Base-by-base conservation (phyloP, 495 filamentous ascomycete species). In the Cryomyces minteri region DNA sequence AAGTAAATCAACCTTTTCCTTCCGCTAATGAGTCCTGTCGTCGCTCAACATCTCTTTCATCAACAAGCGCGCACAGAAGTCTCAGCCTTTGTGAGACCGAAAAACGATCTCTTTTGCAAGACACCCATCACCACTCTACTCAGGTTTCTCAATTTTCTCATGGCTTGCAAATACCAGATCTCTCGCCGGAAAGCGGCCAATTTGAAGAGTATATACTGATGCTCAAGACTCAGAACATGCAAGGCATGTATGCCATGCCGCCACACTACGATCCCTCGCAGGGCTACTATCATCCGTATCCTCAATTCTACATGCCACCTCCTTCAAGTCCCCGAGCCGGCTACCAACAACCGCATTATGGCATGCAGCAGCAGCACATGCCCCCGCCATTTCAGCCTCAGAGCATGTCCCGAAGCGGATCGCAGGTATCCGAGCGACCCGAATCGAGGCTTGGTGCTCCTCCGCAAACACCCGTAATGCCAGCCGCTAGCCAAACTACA, bases 331-430 rank as follows among this genome's bases (percentile, higher is more conserved):
- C 61, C 29, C 53, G 58, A 32, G 54, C 54, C 10, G 46, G 45
- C 25, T 53, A 48, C 50, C 57, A 53, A 29, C 48, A 51, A 8
- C 49, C 52, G 14, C 52, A 55, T 39, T 43, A 41, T 43, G 48
- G 46, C 9, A 25, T 25, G 18, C 18, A 25, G 18, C 40, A 44
- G 18, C 49, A 50, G 51, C 58, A 62, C 44, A 64, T 69, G 57
- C 18, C 65, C 58, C 33, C 66, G 65, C 43, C 64, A 66, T 29
- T 77, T 78, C 51, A 66, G 65, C 48, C 76, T 11, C 71, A 76
- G 18, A 66, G 78, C 7, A 83, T 94, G 75, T 88, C 86, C 6
- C 80, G 88, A 54, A 81, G 76, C 41, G 74, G 83, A 4, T 94
- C 87, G 5, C 81, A 90, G 57, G 66, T 88, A 34, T 88, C 63